Evolutionary conservation across 805 yeast genomes (phyloP), one percentile per base, ranked within the genome.

Genomic region (Jamesozyma hellenica): DNA sequence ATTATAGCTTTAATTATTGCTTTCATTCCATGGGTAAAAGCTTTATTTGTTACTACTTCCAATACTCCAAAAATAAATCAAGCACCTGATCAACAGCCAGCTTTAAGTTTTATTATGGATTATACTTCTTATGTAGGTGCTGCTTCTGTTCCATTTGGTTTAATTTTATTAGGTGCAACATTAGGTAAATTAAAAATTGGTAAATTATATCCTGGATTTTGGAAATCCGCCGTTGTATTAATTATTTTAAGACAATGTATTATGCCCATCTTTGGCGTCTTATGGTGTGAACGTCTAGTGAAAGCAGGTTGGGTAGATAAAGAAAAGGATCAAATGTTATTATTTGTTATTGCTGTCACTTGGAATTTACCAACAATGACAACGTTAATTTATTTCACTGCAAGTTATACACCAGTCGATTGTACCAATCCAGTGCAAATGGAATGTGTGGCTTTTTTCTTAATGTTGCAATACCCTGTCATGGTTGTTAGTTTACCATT

Each of bases 321-420:
- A 59, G 58, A 62, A 27, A 64, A 65, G 38, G 72, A 67, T 40
- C 56, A 60, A 14, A 71, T 87, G 61, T 64, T 87, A 10, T 66
- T 81, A 21, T 84, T 92, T 52, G 82, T 88, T 9, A 74, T 83
- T 44, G 79, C 80, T 8, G 67, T 88, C 30, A 75, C 77, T 32
- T 82, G 82, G 63, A 87, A 87, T 0, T 65, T 87, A 25, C 97
- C 98, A 0, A 80, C 86, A 36, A 95, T 96, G 37, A 92, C 97
- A 0, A 74, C 92, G 0, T 71, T 87, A 50, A 79, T 90, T 33
- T 92, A 88, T 58, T 67, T 90, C 42, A 87, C 96, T 1, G 92
- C 95, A 3, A 77, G 84, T 55, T 82, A 77, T 60, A 78, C 88
- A 1, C 92, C 90, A n/a, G 76, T 77, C 2, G 68, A 64, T 16